Percentiles rank a stretch among this genome's conserved stretches.
Evolutionary conservation across 2,329 filamentous ascomycete species (phyloP).

Genomic region (Chaetomium sp.): DNA sequence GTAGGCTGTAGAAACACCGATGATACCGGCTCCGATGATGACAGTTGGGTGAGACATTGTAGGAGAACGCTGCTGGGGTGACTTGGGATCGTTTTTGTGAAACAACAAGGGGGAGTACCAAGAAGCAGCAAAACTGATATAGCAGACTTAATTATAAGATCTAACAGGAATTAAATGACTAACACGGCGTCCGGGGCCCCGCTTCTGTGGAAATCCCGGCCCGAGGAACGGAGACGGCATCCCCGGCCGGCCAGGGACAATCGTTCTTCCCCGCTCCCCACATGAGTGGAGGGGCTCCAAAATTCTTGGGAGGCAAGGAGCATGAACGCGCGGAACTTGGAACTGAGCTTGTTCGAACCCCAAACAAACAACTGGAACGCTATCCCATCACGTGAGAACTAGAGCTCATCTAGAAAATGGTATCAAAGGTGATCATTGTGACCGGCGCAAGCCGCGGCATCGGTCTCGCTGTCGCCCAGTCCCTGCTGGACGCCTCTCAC

Average conservation of each 20-base stretch:
- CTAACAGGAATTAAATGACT: no score
- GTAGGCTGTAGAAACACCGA: constrained; percentile 65
- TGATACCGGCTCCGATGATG: constrained; percentile 64
- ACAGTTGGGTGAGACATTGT: constrained; percentile 51
- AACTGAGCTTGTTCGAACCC: not conserved
- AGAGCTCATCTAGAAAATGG: constrained; percentile 18
- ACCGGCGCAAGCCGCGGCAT: constrained; percentile 60
- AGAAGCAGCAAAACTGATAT: not conserved
- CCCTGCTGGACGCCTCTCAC: constrained; percentile 47
- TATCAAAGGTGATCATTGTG: constrained; percentile 63
- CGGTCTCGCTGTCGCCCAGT: constrained; percentile 48
- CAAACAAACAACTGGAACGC: no score
- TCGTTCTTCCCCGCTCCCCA: constrained; percentile 13
- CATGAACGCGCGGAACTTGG: not conserved
- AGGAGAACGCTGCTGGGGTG: not conserved
- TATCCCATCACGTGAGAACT: no score
- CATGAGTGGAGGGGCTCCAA: constrained; percentile 8
- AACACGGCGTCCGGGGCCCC: no score
- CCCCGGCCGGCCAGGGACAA: not conserved
- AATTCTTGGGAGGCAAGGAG: constrained; percentile 3
- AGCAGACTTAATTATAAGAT: no score
- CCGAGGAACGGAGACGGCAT: no score
- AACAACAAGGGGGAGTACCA: not conserved
- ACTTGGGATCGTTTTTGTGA: not conserved
- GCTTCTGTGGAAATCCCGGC: no score